Percentiles rank a stretch among this genome's conserved stretches.
Evolutionary conservation across 2,329 filamentous ascomycete species (phyloP).

Genomic region (Colletotrichum sp.): DNA sequence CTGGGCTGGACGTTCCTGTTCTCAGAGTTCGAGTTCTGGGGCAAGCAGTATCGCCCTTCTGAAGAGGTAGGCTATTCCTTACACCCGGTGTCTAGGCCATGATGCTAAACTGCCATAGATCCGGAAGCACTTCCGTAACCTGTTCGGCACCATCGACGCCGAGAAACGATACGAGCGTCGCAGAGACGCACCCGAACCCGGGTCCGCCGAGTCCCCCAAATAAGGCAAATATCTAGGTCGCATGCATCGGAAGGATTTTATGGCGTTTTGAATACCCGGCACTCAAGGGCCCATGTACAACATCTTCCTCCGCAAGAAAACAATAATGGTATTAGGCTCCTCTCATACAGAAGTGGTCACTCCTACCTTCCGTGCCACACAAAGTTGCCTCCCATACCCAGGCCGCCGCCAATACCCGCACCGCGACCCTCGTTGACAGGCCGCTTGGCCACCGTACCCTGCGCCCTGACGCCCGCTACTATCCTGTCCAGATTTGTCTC

Average conservation of each 20-base stretch:
- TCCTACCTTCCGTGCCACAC: slow-evolving; percentile 52
- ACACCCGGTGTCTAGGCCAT: fast-evolving
- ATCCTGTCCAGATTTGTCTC: slow-evolving; percentile 91
- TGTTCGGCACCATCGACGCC: slow-evolving; percentile 44
- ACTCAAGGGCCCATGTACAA: slow-evolving; percentile 22
- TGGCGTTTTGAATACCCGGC: slow-evolving; percentile 20
- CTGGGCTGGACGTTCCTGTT: slow-evolving; percentile 44
- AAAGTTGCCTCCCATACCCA: slow-evolving; percentile 63
- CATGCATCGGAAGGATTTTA: slow-evolving; percentile 17
- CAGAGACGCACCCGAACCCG: slow-evolving; percentile 37
- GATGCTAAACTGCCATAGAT: slow-evolving; percentile 30
- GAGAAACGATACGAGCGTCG: slow-evolving; percentile 47
- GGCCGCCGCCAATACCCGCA: slow-evolving; percentile 49
- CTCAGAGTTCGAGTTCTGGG: slow-evolving; percentile 49
- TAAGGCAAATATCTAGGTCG: background rate
- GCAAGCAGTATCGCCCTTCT: slow-evolving; percentile 44
- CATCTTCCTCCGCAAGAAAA: slow-evolving; percentile 28
- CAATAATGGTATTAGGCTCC: background rate
- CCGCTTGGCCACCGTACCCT: slow-evolving; percentile 78
- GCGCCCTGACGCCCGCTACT: slow-evolving; percentile 79
- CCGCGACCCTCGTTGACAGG: slow-evolving; percentile 72
- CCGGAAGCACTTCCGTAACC: slow-evolving; percentile 36
- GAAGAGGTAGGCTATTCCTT: slow-evolving; percentile 37
- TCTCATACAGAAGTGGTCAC: background rate
- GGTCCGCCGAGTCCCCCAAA: slow-evolving; percentile 25